Evolutionary conservation across 805 yeast genomes (phyloP).

Genomic region (Candida verbasci): DNA sequence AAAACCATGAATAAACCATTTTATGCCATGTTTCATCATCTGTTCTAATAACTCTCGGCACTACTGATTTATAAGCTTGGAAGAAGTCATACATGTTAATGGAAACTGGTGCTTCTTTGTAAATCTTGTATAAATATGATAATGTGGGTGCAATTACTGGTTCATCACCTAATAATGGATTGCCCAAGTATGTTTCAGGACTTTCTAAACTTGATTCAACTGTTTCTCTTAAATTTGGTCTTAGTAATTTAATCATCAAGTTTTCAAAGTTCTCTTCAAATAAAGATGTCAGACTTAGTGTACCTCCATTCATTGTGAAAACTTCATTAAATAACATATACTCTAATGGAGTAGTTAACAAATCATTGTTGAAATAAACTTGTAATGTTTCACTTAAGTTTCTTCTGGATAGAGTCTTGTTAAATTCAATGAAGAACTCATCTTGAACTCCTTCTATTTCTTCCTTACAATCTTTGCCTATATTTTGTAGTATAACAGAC

Average conservation of each 20-base stretch:
- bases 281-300: not conserved
- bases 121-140: conserved; percentile 56
- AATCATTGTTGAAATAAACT: conserved; percentile 8
- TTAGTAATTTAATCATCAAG: conserved; percentile 31
- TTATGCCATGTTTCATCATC: conserved; percentile 55
- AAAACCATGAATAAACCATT: conserved; percentile 63
- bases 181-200: conserved; percentile 19
- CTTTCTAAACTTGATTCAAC: conserved; percentile 30
- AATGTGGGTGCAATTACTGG: conserved; percentile 3
- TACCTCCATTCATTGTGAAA: conserved; percentile 25
- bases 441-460: conserved; percentile 11
- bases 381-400: not conserved
- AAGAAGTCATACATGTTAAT: conserved; percentile 68
- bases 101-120: conserved; percentile 72
- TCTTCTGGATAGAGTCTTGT: not conserved
- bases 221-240: conserved; percentile 31
- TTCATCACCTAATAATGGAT: conserved; percentile 11
- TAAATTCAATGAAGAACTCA: conserved; percentile 2
- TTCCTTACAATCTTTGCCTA: conserved; percentile 4
- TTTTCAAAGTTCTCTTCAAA: conserved; percentile 37
- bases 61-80: conserved; percentile 52
- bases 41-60: conserved; percentile 10
- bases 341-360: conserved; percentile 13
- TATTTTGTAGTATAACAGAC: not conserved
- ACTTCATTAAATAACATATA: conserved; percentile 29